Conservation (phyloP, 305 asterid genomes). For the Fraxinus floribunda region DNA sequence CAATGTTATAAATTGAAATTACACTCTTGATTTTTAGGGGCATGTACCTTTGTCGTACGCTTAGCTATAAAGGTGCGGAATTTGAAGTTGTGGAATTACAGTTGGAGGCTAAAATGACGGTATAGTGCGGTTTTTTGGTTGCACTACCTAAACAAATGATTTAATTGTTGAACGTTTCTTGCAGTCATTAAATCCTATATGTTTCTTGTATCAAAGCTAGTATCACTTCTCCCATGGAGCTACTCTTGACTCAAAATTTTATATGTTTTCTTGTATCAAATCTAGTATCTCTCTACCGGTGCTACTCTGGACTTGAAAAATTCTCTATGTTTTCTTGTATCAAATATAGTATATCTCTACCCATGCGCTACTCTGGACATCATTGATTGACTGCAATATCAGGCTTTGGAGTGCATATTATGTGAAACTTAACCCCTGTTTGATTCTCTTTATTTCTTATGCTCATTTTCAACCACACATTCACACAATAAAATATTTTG, state of each 20-base stretch:
- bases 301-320: neutral
- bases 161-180: neutral
- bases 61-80: conserved; percentile 93
- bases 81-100: conserved; percentile 95
- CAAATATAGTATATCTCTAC: neutral
- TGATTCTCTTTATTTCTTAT: too few species aligned
- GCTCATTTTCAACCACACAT: too few species aligned
- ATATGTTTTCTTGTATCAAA: too few species aligned
- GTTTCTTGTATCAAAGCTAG: neutral
- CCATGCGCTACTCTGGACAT: too few species aligned
- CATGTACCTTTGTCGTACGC: conserved; percentile 97
- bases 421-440: too few species aligned
- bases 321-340: neutral
- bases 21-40: conserved; percentile 56
- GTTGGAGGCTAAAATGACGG: conserved; percentile 78
- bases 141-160: conserved; percentile 25
- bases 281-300: too few species aligned
- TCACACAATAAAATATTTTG: too few species aligned
- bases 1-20: conserved; percentile 26
- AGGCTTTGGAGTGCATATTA: too few species aligned
- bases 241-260: too few species aligned
- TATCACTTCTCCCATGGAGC: too few species aligned
- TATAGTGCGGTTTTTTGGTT: conserved; percentile 29
- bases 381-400: too few species aligned
- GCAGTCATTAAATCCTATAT: neutral